Base-by-base conservation (phyloP, 495 filamentous ascomycete species). In the Neurospora hispaniola region DNA sequence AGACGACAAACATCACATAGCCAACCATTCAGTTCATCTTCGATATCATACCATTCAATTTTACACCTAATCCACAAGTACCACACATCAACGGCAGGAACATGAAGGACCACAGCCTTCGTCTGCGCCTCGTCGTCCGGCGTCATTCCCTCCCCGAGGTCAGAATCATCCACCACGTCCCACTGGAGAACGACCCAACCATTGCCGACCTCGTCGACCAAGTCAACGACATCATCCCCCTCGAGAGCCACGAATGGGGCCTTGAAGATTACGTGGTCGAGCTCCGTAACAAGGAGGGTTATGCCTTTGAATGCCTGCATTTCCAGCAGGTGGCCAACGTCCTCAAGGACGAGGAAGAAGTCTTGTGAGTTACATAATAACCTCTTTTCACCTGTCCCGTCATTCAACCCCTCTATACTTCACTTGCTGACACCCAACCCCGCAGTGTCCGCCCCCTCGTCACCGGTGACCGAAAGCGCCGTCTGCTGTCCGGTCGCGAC, bases 261-360 rank as follows among this genome's bases (percentile, higher is more conserved):
- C 78, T 98, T 38, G 96, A 99, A 77, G 93, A 98, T 78, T 99
- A 99, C 81, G 89, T 89, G 20, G 94, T 97, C 40, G 92, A 97
- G 79, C 85, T 98, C 5, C 82, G 81, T 38, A 84, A 86, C 72
- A 73, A 71, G 40, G 78, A 81, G 42, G 85, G 85, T 9, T 84
- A 82, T 4, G 92, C 89, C 48, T 98, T 91, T 72, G 96, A 99
- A 78, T 96, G 92, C 78, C 80, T 98, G 70, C 96, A 99, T 85
- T 99, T 93, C 76, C 89, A 93, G 77, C 84, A 87, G 46, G 85
- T 97, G 6, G 84, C 85, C 4, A 86, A 84, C 12, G 81, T 96
- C 35, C 84, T 98, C 66, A 89, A 91, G 66, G 91, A 96, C 59
- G 94, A 93, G 31, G 96, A 98, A 78, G 88, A 93, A 78, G 88